phyloP scores from a whole-genome alignment of 805 yeast genomes.

The Wickerhamiella brachini region DNA sequence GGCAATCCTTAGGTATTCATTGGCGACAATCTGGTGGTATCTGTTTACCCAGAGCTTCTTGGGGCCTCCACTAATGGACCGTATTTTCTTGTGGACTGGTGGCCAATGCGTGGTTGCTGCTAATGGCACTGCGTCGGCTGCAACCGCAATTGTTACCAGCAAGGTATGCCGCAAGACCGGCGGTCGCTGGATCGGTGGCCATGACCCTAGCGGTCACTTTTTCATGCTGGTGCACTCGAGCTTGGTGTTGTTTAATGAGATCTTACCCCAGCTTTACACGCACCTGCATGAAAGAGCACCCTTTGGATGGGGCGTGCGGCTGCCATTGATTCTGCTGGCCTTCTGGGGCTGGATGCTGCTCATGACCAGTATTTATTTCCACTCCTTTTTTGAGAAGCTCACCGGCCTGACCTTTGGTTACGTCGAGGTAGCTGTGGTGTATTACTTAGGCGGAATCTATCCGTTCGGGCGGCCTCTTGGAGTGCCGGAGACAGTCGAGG shows the following conservation, averaged over 20 bases:
- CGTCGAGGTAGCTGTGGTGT: conserved; percentile 35
- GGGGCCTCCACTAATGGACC: conserved; percentile 82
- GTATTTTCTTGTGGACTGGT: conserved; percentile 65
- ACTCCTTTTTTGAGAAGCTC: conserved; percentile 60
- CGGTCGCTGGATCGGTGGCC: conserved; percentile 73
- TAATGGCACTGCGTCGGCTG: conserved; percentile 20
- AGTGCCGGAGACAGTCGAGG: background rate
- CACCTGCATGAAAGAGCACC: conserved; percentile 7
- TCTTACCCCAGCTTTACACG: conserved; percentile 27
- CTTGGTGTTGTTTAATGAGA: conserved; percentile 52
- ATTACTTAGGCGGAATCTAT: conserved; percentile 19
- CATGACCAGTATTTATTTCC: conserved; percentile 76
- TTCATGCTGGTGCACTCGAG: conserved; percentile 60
- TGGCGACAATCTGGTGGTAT: conserved; percentile 70
- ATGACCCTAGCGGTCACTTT: conserved; percentile 92
- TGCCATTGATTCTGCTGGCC: conserved; percentile 25
- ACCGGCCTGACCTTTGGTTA: conserved; percentile 57
- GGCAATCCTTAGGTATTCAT: conserved; percentile 28
- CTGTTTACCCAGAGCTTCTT: conserved; percentile 78
- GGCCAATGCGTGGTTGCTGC: conserved; percentile 45
- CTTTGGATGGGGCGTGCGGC: conserved; percentile 15
- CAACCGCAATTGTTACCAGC: conserved; percentile 13
- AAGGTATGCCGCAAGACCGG: conserved; percentile 39
- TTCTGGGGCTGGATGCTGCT: conserved; percentile 83
- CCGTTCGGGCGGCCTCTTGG: conserved; percentile 1